These are phyloP conservation scores for Neospora caninum DNA, from an alignment of 169 alveolate species.

Conservation along the genomic window DNA sequence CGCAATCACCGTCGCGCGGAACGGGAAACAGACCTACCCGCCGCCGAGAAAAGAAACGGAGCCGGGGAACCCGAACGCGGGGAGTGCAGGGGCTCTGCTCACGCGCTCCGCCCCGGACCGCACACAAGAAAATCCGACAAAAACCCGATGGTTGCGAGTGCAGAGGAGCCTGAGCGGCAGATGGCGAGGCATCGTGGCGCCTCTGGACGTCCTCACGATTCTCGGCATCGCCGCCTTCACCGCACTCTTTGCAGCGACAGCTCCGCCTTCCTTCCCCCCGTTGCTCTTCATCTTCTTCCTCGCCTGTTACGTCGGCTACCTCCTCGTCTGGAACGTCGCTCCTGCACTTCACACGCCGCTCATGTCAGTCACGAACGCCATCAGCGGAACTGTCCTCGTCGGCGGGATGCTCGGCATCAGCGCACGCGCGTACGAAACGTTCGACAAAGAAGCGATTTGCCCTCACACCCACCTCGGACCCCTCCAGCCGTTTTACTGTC, in stretches of 20 bases:
- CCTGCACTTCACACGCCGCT: constrained; percentile 92
- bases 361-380: constrained; percentile 89
- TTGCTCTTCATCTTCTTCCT: constrained; percentile 50
- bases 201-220: neutral
- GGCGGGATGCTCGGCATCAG: constrained; percentile 60
- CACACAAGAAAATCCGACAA: neutral
- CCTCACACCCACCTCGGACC: neutral
- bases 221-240: neutral
- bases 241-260: neutral
- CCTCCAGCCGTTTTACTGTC: neutral
- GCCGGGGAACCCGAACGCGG: too few relatives aligned
- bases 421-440: neutral
- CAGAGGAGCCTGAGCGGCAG: neutral
- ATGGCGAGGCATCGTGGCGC: constrained; percentile 19
- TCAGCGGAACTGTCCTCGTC: constrained; percentile 84
- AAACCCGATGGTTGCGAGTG: neutral
- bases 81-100: neutral
- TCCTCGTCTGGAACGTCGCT: constrained; percentile 88
- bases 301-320: constrained; percentile 86
- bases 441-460: neutral
- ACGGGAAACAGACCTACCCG: constrained; percentile 64
- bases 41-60: neutral
- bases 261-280: constrained; percentile 28
- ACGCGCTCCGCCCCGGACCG: neutral
- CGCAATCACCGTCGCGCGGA: constrained; percentile 72